Percentiles rank a stretch among this genome's conserved stretches.
Conservation (phyloP, 1,284 basidiomycete species). For the Fistulinella cinereoalba region DNA sequence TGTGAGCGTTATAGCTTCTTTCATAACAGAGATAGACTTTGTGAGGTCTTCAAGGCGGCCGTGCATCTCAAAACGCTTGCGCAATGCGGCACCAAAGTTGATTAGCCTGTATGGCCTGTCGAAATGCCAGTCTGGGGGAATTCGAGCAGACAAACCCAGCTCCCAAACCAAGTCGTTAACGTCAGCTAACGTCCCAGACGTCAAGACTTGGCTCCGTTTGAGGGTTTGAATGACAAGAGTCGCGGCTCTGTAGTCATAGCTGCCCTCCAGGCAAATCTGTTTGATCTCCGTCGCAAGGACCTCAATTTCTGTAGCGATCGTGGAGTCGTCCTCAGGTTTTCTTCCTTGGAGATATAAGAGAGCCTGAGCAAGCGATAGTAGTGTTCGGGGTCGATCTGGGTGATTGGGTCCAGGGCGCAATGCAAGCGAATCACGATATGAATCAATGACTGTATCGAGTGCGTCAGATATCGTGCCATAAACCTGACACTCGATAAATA, state of each 20-base stretch:
- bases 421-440: neutral
- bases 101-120: neutral
- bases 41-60: neutral
- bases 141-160: neutral
- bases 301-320: neutral
- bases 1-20: too few relatives aligned
- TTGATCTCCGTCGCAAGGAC: neutral
- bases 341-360: neutral
- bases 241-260: neutral
- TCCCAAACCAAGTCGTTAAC: neutral
- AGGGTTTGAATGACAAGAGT: neutral
- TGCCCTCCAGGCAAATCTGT: neutral
- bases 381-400: neutral
- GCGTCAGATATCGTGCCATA: neutral
- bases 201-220: neutral
- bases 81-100: neutral
- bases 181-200: neutral
- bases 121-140: neutral
- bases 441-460: neutral
- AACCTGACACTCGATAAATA: neutral
- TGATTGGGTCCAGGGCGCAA: neutral
- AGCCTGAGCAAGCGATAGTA: neutral
- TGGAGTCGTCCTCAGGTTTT: neutral
- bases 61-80: neutral
- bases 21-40: too few relatives aligned